Conservation (phyloP, 768 basidiomycete species). For the Suillus paluster region DNA sequence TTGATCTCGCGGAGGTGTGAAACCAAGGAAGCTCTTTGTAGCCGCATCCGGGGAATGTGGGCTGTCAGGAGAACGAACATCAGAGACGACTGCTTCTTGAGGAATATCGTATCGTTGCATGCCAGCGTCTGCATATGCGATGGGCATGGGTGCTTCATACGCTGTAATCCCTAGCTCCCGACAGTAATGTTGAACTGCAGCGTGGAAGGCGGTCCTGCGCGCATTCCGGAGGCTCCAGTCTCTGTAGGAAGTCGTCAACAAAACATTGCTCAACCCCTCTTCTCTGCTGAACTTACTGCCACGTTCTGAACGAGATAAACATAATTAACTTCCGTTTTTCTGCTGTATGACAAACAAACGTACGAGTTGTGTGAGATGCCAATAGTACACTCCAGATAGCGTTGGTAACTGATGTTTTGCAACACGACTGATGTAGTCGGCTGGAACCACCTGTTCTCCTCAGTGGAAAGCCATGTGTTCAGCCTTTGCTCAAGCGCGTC, state of each 20-base stretch:
- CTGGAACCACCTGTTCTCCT: slow-evolving; percentile 81
- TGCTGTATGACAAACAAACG: slow-evolving; percentile 19
- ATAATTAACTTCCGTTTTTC: background rate
- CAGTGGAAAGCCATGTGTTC: slow-evolving; percentile 78
- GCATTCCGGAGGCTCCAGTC: slow-evolving; percentile 67
- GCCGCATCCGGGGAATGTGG: slow-evolving; percentile 18
- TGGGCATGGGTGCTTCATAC: slow-evolving; percentile 62
- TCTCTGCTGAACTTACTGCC: slow-evolving; percentile 33
- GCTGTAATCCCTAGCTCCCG: slow-evolving; percentile 69
- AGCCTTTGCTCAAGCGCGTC: slow-evolving; percentile 69
- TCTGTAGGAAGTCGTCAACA: slow-evolving; percentile 21
- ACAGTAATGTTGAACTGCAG: slow-evolving; percentile 75
- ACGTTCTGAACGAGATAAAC: slow-evolving; percentile 29
- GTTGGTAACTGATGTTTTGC: slow-evolving; percentile 68
- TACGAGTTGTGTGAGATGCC: slow-evolving; percentile 59
- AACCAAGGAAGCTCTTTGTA: slow-evolving; percentile 30
- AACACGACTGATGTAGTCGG: slow-evolving; percentile 66
- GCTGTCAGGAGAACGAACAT: slow-evolving; percentile 53
- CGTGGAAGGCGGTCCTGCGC: slow-evolving; percentile 79
- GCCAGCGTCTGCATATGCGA: slow-evolving; percentile 48
- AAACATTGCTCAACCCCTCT: background rate
- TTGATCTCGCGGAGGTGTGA: slow-evolving; percentile 30
- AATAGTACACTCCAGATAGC: slow-evolving; percentile 70
- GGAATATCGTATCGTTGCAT: slow-evolving; percentile 14
- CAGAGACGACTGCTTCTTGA: slow-evolving; percentile 30